Evolutionary conservation across 2,329 filamentous ascomycete genomes (phyloP).

Genomic region (Xylariaceae sp.): DNA sequence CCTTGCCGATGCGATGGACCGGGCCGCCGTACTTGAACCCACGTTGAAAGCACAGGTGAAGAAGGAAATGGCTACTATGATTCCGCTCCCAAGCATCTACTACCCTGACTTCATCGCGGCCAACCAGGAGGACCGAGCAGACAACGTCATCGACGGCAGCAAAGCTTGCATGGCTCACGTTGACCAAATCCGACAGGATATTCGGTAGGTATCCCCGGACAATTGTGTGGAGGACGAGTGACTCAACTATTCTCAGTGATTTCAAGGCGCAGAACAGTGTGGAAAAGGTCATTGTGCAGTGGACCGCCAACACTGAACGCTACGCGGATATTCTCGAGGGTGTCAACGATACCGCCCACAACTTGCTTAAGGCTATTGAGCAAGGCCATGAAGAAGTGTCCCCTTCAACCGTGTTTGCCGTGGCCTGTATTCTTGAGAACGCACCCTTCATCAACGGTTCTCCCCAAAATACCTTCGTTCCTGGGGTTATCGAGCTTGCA

Average conservation of each 20-base stretch:
- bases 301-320: constrained; percentile 98
- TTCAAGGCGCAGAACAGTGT: constrained; percentile 84
- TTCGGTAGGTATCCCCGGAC: constrained; percentile 54
- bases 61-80: constrained; percentile 89
- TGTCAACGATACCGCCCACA: constrained; percentile 95
- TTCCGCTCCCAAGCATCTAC: constrained; percentile 91
- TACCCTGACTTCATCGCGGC: constrained; percentile 99
- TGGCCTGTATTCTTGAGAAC: constrained; percentile 86
- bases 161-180: constrained; percentile 87
- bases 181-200: constrained; percentile 88
- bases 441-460: constrained; percentile 98
- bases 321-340: constrained; percentile 84
- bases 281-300: constrained; percentile 95
- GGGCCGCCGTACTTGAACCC: constrained; percentile 92
- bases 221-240: constrained; percentile 2
- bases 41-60: constrained; percentile 82
- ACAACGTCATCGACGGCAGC: constrained; percentile 79
- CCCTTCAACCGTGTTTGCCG: constrained; percentile 92
- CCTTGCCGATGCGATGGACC: constrained; percentile 89
- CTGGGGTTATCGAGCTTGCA: constrained; percentile 83
- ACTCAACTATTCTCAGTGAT: constrained; percentile 45
- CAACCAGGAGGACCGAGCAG: constrained; percentile 94
- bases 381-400: constrained; percentile 84
- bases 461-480: constrained; percentile 98
- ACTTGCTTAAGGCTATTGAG: constrained; percentile 84